A percentile compares a stretch with the other conserved stretches of the same genome.
These are phyloP conservation scores for Colletotrichum siamense DNA, from an alignment of 2,329 filamentous ascomycete genomes.

Conservation along the genomic window DNA sequence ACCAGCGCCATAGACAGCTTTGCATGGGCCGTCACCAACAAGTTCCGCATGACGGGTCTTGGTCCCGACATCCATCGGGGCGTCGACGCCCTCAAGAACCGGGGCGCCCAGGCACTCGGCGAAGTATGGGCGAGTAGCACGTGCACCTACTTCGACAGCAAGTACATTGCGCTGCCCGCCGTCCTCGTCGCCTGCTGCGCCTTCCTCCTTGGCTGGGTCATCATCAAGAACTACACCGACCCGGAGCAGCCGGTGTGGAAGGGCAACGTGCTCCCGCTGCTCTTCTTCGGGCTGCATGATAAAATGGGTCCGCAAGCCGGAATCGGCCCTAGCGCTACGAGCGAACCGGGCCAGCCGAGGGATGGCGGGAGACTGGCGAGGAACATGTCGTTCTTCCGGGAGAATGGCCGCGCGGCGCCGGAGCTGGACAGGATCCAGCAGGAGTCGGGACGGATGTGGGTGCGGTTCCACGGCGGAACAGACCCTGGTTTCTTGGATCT, in stretches of 20 bases:
- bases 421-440: constrained; percentile 5
- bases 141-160: constrained; percentile 5
- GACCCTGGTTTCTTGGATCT: constrained; percentile 13
- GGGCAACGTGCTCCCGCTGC: constrained; percentile 10
- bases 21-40: constrained; percentile 12
- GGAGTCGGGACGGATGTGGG: constrained; percentile 8
- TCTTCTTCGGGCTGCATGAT: constrained; percentile 5
- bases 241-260: constrained; percentile 18
- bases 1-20: neutral
- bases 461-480: constrained; percentile 8
- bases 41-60: constrained; percentile 8
- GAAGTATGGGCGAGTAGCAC: neutral
- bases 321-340: neutral
- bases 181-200: neutral
- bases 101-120: neutral
- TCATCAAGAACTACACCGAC: constrained; percentile 9
- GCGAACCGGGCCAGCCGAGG: neutral
- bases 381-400: neutral
- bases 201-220: constrained; percentile 1
- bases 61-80: neutral
- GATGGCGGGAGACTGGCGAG: neutral
- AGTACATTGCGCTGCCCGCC: constrained; percentile 2
- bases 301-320: neutral
- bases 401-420: neutral
- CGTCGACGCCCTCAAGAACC: neutral